These are phyloP conservation scores for Metarhizium brunneum DNA, from an alignment of 2,329 filamentous ascomycete species.

Conservation along the genomic window DNA sequence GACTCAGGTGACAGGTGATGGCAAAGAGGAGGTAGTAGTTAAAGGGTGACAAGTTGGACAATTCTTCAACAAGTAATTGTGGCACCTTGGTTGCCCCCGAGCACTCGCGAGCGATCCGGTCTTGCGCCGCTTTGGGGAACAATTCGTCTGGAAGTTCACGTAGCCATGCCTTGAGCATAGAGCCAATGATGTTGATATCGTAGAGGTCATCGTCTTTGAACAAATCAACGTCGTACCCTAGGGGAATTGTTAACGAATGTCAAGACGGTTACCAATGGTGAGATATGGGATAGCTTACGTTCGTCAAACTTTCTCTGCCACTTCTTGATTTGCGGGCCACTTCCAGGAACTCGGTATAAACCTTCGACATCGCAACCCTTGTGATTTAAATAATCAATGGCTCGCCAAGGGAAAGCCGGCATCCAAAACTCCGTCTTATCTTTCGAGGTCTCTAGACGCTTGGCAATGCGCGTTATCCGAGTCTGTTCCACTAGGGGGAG, in stretches of 20 bases:
- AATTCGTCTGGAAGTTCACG: constrained; percentile 91
- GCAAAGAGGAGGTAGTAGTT: constrained; percentile 97
- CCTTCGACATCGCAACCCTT: constrained; percentile 91
- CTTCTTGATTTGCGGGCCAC: constrained; percentile 81
- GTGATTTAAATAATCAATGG: constrained; percentile 93
- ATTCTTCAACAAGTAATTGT: constrained; percentile 78
- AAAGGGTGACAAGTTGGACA: constrained; percentile 89
- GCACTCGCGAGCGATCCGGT: constrained; percentile 71
- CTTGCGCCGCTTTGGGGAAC: constrained; percentile 76
- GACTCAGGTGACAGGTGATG: constrained; percentile 90
- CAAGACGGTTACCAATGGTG: background rate
- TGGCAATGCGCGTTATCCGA: constrained; percentile 82
- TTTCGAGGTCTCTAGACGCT: constrained; percentile 73
- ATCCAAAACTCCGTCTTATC: constrained; percentile 99
- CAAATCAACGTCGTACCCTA: constrained; percentile 80
- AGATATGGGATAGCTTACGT: constrained; percentile 38
- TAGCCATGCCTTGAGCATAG: constrained; percentile 93
- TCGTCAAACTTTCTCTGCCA: constrained; percentile 90
- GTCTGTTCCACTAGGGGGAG: constrained; percentile 81
- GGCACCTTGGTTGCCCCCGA: constrained; percentile 71
- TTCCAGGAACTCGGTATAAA: constrained; percentile 85
- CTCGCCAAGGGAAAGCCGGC: constrained; percentile 90
- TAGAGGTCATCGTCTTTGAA: constrained; percentile 83
- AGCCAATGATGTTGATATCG: constrained; percentile 93
- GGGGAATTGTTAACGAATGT: background rate